Evolutionary conservation across 2,329 filamentous ascomycete genomes (phyloP).

Genomic region (Alternaria arbusti): DNA sequence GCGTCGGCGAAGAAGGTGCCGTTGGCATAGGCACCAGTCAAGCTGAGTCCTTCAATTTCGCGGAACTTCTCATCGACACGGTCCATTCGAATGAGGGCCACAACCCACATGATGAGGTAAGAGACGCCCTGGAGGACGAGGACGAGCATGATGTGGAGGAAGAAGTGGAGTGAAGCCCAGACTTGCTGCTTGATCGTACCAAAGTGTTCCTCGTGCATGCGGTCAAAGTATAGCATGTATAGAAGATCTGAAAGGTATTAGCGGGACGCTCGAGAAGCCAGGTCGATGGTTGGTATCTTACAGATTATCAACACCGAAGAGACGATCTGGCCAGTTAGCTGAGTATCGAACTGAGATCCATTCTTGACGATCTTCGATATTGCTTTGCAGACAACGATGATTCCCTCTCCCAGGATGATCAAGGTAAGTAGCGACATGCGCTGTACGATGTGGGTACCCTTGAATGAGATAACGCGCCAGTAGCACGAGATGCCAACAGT

Average conservation of each 20-base stretch:
- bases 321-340: slow-evolving; percentile 43
- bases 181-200: slow-evolving; percentile 43
- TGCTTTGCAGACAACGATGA: slow-evolving; percentile 46
- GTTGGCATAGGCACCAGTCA: slow-evolving; percentile 5
- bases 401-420: slow-evolving; percentile 50
- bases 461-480: slow-evolving; percentile 46
- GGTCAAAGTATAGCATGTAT: slow-evolving; percentile 47
- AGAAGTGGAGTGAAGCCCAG: slow-evolving; percentile 42
- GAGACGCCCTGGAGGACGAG: slow-evolving; percentile 37
- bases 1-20: not conserved
- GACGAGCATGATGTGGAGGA: slow-evolving; percentile 33
- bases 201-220: slow-evolving; percentile 38
- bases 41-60: slow-evolving; percentile 2
- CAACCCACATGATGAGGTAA: slow-evolving; percentile 44
- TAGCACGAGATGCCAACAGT: slow-evolving; percentile 40
- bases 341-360: slow-evolving; percentile 29
- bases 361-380: slow-evolving; percentile 46
- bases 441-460: slow-evolving; percentile 48
- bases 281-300: not conserved
- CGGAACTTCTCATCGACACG: slow-evolving; percentile 20
- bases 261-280: not conserved
- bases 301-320: slow-evolving; percentile 42
- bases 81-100: slow-evolving; percentile 9
- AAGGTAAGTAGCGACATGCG: slow-evolving; percentile 49
- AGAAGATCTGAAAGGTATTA: slow-evolving; percentile 28